phyloP scores from a whole-genome alignment of 768 basidiomycete genomes.

The Naematelia encephala region DNA sequence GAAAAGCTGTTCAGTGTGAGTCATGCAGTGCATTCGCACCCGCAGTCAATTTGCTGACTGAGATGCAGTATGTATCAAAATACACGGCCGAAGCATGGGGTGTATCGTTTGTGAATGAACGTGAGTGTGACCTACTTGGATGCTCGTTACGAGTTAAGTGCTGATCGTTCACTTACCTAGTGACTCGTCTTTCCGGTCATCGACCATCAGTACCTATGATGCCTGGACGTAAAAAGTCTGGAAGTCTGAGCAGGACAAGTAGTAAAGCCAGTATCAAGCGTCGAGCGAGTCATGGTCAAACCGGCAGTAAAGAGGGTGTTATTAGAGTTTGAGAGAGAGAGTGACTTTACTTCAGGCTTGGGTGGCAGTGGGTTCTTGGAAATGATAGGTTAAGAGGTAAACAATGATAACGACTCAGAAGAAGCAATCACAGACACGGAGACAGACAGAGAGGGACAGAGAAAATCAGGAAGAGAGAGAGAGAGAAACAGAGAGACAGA shows the following conservation, averaged over 20 bases:
- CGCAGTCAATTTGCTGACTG: background rate
- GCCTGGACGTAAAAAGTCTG: slow-evolving; percentile 32
- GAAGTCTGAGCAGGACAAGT: slow-evolving; percentile 24
- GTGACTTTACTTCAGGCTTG: too few relatives aligned
- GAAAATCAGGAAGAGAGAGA: too few relatives aligned
- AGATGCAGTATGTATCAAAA: slow-evolving; percentile 47
- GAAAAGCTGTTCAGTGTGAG: slow-evolving; percentile 81
- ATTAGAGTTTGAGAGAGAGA: background rate
- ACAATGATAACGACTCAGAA: too few relatives aligned
- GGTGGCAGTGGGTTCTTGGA: too few relatives aligned
- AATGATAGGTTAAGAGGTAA: too few relatives aligned
- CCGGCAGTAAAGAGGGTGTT: background rate
- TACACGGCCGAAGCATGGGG: slow-evolving; percentile 51
- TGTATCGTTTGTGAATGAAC: slow-evolving; percentile 47
- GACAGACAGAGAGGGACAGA: too few relatives aligned
- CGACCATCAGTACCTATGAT: slow-evolving; percentile 29
- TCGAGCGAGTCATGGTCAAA: slow-evolving; percentile 7
- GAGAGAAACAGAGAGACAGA: too few relatives aligned
- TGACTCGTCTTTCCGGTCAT: slow-evolving; percentile 33
- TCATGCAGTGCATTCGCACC: background rate
- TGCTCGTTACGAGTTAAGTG: too few relatives aligned
- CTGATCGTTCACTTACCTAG: too few relatives aligned
- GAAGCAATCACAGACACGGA: too few relatives aligned
- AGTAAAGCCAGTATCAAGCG: slow-evolving; percentile 32
- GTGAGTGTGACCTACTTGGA: too few relatives aligned